A percentile compares a stretch with the other conserved stretches of the same genome.
Evolutionary conservation across 1,284 basidiomycete genomes (phyloP).

Genomic region (Marasmius tenuissimus): DNA sequence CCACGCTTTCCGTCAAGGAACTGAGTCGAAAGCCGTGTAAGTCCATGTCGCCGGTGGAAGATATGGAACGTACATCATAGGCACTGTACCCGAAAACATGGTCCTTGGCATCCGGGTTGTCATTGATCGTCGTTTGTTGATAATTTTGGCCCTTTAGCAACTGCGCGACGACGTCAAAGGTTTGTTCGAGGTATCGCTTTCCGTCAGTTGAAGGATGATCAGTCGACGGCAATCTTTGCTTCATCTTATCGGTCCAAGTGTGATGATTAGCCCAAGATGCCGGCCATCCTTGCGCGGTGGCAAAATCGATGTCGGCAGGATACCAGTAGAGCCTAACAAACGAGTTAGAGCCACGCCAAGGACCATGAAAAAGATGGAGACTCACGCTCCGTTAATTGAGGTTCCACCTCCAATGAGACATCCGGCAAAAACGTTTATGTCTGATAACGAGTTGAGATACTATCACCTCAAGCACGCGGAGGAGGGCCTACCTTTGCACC

Average conservation of each 20-base stretch:
- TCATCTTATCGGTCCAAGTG: slow-evolving; percentile 49
- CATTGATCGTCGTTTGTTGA: slow-evolving; percentile 53
- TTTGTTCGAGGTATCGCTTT: slow-evolving; percentile 57
- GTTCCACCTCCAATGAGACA: slow-evolving; percentile 65
- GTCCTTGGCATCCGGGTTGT: slow-evolving; percentile 54
- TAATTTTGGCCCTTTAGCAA: slow-evolving; percentile 51
- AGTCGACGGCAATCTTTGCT: slow-evolving; percentile 53
- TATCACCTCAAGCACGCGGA: not conserved
- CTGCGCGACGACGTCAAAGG: slow-evolving; percentile 41
- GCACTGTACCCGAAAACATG: slow-evolving; percentile 59
- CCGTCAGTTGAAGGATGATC: slow-evolving; percentile 62
- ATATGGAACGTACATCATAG: slow-evolving; percentile 44
- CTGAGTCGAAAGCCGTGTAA: slow-evolving; percentile 26
- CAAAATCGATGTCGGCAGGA: slow-evolving; percentile 53
- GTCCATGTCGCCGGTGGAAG: not conserved
- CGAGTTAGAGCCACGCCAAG: slow-evolving; percentile 3
- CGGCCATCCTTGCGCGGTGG: slow-evolving; percentile 53
- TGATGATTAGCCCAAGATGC: slow-evolving; percentile 50
- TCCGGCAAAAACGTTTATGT: slow-evolving; percentile 61
- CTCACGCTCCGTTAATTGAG: slow-evolving; percentile 63
- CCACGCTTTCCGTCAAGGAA: slow-evolving; percentile 59
- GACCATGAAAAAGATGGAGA: slow-evolving; percentile 14
- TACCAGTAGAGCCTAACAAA: slow-evolving; percentile 57
- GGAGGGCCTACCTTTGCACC: slow-evolving; percentile 50
- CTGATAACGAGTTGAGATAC: slow-evolving; percentile 22